A percentile compares a stretch with the other conserved stretches of the same genome.
Conservation (phyloP, 352 stramenopile genomes). For the Pythium dissimile region DNA sequence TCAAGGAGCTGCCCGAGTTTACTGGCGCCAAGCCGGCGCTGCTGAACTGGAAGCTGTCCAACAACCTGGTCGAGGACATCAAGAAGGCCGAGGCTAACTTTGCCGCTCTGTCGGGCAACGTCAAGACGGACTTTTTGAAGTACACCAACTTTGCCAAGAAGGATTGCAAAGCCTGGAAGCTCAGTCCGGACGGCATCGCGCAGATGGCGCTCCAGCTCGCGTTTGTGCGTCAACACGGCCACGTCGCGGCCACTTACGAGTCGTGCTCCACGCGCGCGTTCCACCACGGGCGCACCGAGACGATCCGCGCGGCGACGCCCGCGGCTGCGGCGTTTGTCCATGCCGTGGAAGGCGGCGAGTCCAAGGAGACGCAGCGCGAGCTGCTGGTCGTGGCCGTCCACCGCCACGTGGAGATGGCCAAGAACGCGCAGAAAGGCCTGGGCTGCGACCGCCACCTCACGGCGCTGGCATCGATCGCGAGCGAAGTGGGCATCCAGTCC, state of each 20-base stretch:
- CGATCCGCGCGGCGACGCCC: constrained; percentile 83
- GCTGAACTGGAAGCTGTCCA: constrained; percentile 73
- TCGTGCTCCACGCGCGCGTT: constrained; percentile 91
- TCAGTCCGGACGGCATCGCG: constrained; percentile 88
- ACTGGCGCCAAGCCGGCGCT: constrained; percentile 33
- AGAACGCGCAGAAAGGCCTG: constrained; percentile 82
- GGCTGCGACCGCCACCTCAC: constrained; percentile 87
- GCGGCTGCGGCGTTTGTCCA: constrained; percentile 69
- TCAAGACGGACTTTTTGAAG: constrained; percentile 73
- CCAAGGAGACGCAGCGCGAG: constrained; percentile 50
- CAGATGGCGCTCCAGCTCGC: constrained; percentile 92
- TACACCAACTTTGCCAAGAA: constrained; percentile 90
- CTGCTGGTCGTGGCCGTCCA: constrained; percentile 69
- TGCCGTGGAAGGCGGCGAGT: constrained; percentile 40
- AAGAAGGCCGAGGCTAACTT: constrained; percentile 74
- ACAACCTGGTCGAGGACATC: constrained; percentile 69
- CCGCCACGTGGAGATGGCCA: constrained; percentile 88
- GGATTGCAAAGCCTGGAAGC: constrained; percentile 89
- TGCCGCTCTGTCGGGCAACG: constrained; percentile 56
- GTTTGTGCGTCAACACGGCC: constrained; percentile 76
- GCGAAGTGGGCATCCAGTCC: constrained; percentile 47
- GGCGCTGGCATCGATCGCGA: constrained; percentile 76
- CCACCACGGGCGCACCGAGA: constrained; percentile 91
- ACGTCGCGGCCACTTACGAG: constrained; percentile 87
- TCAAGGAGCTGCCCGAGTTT: constrained; percentile 65